phyloP scores from a whole-genome alignment of 2,329 filamentous ascomycete genomes.

The Verticillium klebahnii region DNA sequence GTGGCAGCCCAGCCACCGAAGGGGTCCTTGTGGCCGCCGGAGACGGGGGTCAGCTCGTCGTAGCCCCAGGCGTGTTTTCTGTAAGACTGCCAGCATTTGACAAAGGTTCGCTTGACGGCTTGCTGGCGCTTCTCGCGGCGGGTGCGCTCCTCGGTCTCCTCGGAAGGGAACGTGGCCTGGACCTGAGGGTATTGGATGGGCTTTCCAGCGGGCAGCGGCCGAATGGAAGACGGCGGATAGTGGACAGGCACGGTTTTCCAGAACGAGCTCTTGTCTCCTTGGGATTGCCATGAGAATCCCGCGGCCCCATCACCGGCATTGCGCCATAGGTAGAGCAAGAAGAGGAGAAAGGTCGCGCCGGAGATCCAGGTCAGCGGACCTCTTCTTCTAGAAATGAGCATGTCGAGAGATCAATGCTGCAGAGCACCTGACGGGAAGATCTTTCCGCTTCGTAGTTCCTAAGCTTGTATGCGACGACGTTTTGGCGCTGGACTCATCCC shows the following conservation, averaged over 20 bases:
- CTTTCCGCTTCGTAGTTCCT: too few relatives aligned
- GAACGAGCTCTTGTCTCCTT: not conserved
- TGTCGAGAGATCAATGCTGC: too few relatives aligned
- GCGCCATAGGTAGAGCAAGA: too few relatives aligned
- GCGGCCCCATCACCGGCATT: too few relatives aligned
- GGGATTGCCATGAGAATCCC: too few relatives aligned
- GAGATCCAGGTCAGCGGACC: too few relatives aligned
- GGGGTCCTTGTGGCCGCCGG: conserved; percentile 37
- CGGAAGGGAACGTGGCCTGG: conserved; percentile 22
- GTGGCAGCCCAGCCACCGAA: conserved; percentile 56
- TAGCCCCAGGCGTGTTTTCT: conserved; percentile 45
- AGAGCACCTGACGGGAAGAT: too few relatives aligned
- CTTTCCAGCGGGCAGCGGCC: conserved; percentile 22
- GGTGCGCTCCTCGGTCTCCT: conserved; percentile 15
- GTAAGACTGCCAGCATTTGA: conserved; percentile 45
- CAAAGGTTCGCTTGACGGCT: conserved; percentile 36
- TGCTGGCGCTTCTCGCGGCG: conserved; percentile 22
- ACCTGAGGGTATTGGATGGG: conserved; percentile 25
- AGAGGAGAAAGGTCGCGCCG: too few relatives aligned
- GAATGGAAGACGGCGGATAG: conserved; percentile 16
- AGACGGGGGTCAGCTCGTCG: conserved; percentile 47
- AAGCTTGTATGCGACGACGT: too few relatives aligned
- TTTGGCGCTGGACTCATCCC: too few relatives aligned
- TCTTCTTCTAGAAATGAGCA: too few relatives aligned
- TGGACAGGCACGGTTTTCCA: conserved; percentile 16